Base-by-base conservation (phyloP, 1,284 basidiomycete species). In the Moesziomyces sp. region DNA sequence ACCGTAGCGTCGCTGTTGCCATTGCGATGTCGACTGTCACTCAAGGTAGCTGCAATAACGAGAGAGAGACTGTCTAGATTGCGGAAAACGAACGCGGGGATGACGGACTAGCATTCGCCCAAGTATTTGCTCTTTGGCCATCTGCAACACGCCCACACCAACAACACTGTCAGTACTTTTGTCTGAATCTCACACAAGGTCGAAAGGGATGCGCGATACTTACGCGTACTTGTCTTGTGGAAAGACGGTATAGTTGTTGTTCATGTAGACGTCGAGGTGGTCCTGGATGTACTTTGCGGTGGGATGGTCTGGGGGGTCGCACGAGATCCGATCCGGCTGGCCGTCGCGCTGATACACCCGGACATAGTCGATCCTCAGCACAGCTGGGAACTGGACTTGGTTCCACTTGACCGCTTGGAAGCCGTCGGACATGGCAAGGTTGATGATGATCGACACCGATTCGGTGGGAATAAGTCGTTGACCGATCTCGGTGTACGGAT, bases 301-400 rank as follows among this genome's bases (percentile, higher is more conserved):
- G 0, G 81, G 81, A 48, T 80, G 72, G 50, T 83, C 80, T 2
- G 53, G 24, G 1, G 81, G 81, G 53, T 82, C 77, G 48, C 81
- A 83, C 19, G 58, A 59, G 38, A 77, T 66, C 13, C 72, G 54
- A 43, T 68, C 62, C 23, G 54, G 30, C 38, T 63, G 48, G 18
- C 67, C 78, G 11, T 64, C 60, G 24, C 46, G 59, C 53, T 83
- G 81, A 46, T 82, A 83, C 10, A 83, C 74, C 24, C 75, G 49
- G 0, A 79, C 44, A 26, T 79, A 76, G 43, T 79, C 76, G 38
- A 79, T 24, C 26, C 79, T 78, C 73, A 86, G 79, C 23, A 84
- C 78, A 26, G 86, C 86, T 18, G 86, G 86, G 69, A 86, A 86
- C 11, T 62, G 69, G 26, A 87, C 34, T 9, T 52, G 42, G n/a